phyloP scores from a whole-genome alignment of 257 asterid genomes.

The Rhazya stricta region DNA sequence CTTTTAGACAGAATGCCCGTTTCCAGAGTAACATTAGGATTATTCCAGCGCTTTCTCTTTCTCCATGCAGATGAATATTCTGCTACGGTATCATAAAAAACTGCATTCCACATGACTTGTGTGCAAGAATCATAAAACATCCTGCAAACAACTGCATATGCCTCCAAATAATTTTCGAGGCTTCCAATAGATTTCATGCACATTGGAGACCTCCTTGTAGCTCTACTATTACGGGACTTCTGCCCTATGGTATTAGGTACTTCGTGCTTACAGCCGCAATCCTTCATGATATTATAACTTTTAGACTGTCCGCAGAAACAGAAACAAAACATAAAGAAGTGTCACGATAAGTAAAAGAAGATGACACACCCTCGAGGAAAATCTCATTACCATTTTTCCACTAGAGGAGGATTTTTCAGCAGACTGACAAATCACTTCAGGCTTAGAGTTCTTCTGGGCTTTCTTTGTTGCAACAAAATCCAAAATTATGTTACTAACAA shows the following conservation, averaged over 20 bases:
- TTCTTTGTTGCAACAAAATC: slow-evolving; percentile 56
- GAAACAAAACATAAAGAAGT: not conserved
- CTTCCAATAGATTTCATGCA: slow-evolving; percentile 63
- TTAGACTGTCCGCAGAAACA: slow-evolving; percentile 42
- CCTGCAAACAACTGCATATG: slow-evolving; percentile 45
- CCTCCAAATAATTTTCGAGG: slow-evolving; percentile 64
- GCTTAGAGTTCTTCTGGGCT: slow-evolving; percentile 34
- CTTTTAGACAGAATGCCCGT: slow-evolving; percentile 23
- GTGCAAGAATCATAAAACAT: slow-evolving; percentile 54
- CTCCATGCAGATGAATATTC: slow-evolving; percentile 77
- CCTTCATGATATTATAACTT: slow-evolving; percentile 31
- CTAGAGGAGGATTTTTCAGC: slow-evolving; percentile 29
- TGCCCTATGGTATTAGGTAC: slow-evolving; percentile 25
- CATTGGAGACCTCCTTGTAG: slow-evolving; percentile 30
- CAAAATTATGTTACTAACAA: slow-evolving; percentile 59
- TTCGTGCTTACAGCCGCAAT: slow-evolving; percentile 31
- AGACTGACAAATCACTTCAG: slow-evolving; percentile 32
- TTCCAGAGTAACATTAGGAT: slow-evolving; percentile 32
- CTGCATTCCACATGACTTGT: slow-evolving; percentile 77
- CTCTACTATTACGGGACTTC: slow-evolving; percentile 28
- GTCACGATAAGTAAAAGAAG: slow-evolving; percentile 9
- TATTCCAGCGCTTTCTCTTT: slow-evolving; percentile 60
- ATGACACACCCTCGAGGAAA: slow-evolving; percentile 8
- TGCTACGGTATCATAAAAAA: slow-evolving; percentile 56
- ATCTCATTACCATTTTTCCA: slow-evolving; percentile 38